These are phyloP conservation scores for Quaeritorhiza haematococci DNA, from an alignment of 371 early-diverging fungal genomes.

Conservation along the genomic window DNA sequence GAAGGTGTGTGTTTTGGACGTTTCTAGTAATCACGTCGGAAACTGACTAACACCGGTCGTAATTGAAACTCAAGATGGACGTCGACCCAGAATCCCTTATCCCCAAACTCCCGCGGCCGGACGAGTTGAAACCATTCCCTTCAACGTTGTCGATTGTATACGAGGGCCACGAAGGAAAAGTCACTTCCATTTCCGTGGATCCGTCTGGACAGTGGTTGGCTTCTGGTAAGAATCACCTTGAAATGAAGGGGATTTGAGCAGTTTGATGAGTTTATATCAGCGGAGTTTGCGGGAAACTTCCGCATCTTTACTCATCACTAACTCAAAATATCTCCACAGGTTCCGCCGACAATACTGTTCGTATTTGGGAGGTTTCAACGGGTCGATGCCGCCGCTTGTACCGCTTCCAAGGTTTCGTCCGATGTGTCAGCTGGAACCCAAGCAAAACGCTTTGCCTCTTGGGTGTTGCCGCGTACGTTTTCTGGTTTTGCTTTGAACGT, in stretches of 20 bases:
- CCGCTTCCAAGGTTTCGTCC: no score
- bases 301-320: no score
- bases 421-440: background rate
- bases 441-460: background rate
- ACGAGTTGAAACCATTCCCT: slow-evolving; percentile 94
- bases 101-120: slow-evolving; percentile 92
- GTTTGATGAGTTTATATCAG: no score
- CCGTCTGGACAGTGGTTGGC: slow-evolving; percentile 85
- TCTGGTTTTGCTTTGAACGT: background rate
- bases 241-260: no score
- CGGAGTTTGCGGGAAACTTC: no score
- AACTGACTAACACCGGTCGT: background rate
- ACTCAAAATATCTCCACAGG: slow-evolving; percentile 12
- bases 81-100: slow-evolving; percentile 89
- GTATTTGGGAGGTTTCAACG: slow-evolving; percentile 87
- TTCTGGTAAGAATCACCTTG: slow-evolving; percentile 47
- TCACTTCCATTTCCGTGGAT: slow-evolving; percentile 80
- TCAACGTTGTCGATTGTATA: slow-evolving; percentile 70
- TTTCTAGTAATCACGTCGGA: background rate
- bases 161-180: slow-evolving; percentile 73
- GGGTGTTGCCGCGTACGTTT: background rate
- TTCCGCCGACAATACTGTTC: slow-evolving; percentile 81
- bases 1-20: slow-evolving; percentile 33
- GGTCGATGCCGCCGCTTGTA: slow-evolving; percentile 88
- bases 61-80: slow-evolving; percentile 46